Base-by-base conservation (phyloP, 805 yeast species). In the Isabelozyma gotoi region DNA sequence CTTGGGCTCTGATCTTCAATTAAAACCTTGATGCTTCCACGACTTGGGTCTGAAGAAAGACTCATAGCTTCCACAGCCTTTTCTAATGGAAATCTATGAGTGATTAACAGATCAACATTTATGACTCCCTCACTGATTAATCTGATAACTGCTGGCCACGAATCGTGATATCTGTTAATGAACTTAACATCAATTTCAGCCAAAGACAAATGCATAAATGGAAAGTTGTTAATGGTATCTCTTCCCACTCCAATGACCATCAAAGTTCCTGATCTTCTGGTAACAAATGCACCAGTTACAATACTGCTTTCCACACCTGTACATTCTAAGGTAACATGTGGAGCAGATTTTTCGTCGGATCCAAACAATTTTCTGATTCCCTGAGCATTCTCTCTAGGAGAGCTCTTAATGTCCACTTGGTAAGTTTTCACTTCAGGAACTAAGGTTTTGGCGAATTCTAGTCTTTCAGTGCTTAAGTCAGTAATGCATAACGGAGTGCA, bases 161-260 rank as follows among this genome's bases (percentile, higher is more conserved):
- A 89, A 66, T 88, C 96, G 48, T 88, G 85, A 67, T 89, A 89
- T 63, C 96, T 78, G 77, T 88, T 88, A 34, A 83, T 78, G 18
- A 96, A 96, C 53, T 75, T 80, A 52, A 85, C 71, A 1, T 77
- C 71, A 46, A 87, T 62, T 62, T 89, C 96, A 55, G 81, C 84
- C 48, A 77, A 78, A 36, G 83, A 78, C 42, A 88, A 68, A 45
- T 74, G 80, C 7, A 86, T 79, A 55, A 89, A 78, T 44, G 96
- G 96, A 76, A 89, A 84, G 40, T 63, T 68, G 44, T 75, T 74
- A 47, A 87, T 74, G 36, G 77, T 73, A 34, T 80, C 83, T 36
- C 76, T 78, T 19, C 95, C 92, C 81, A 85, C 85, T 33, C 96
- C 96, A 31, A 87, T 92, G 64, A 88, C 96, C 24, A 87, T 88